Conservation (phyloP, 495 filamentous ascomycete species). For the Astrocystis sublimbata region DNA sequence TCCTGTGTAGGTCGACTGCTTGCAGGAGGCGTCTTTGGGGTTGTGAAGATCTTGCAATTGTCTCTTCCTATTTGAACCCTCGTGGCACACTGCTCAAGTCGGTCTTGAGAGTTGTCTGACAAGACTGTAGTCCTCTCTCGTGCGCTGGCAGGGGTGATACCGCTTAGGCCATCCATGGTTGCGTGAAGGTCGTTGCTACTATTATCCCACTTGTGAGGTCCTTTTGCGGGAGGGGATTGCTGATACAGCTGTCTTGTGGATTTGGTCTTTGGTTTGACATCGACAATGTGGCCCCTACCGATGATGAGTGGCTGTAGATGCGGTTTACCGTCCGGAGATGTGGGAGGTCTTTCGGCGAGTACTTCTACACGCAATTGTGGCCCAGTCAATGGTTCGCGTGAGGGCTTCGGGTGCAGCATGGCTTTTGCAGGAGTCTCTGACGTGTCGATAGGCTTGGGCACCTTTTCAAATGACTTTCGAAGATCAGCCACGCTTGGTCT, state of each 20-base stretch:
- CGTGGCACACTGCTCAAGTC: not conserved
- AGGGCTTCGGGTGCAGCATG: not conserved
- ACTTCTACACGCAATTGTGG: not conserved
- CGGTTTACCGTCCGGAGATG: not conserved
- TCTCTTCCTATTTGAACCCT: too few relatives aligned
- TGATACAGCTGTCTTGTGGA: not conserved
- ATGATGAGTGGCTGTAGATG: not conserved
- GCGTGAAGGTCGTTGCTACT: not conserved
- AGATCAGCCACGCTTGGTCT: slow-evolving; percentile 41
- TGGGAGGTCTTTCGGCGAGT: not conserved
- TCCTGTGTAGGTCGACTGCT: not conserved
- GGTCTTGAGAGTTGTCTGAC: not conserved
- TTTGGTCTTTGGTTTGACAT: slow-evolving; percentile 3
- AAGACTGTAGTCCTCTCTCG: not conserved
- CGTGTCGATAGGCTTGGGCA: not conserved
- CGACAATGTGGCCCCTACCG: slow-evolving; percentile 1
- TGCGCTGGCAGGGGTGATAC: not conserved
- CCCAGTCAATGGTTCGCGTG: not conserved
- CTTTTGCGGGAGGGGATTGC: not conserved
- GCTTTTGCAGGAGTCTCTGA: not conserved
- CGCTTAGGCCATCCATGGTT: slow-evolving; percentile 2
- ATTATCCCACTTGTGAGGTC: not conserved
- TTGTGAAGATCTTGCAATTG: not conserved
- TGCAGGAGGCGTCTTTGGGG: not conserved
- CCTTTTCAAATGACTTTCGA: slow-evolving; percentile 36